Evolutionary conservation across 106 monocot genomes (phyloP), one percentile per base, ranked within the genome.

Genomic region (Cymbidium sinense): DNA sequence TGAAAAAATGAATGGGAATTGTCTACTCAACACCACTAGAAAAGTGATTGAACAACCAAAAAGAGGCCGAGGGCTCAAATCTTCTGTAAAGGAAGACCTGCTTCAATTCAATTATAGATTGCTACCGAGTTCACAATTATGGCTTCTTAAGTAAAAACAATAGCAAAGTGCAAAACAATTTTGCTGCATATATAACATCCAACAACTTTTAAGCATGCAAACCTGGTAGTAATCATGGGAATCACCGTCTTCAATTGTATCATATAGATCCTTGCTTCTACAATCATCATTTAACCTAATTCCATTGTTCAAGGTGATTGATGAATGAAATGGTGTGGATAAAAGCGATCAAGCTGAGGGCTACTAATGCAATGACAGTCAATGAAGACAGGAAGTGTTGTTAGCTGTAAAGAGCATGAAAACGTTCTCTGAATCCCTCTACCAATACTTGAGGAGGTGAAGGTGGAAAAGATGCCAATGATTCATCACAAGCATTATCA

Each of bases 401-500:
- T 79, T 27, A 99, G 88, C 9, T 65, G 82, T 34, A 87, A 51
- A 94, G 82, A 31, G 82, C 55, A 33, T 81, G 50, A 73, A 71
- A 78, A 43, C 87, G 85, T 75, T 92, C 86, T 82, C 55, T 78
- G 79, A 87, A 99, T 79, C 83, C 79, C 72, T 90, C 81, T 70
- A 92, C 79, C 80, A 99, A 81, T 75, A 33, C 77, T 79, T 83
- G 70, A 83, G 85, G 82, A 80, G 88, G 89, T 75, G 92, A 87
- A 28, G 95, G 86, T 15, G 94, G 99, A 82, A 95, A 95, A 3
- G 79, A 30, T 39, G 90, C 87, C 43, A 95, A 61, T 77, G 87
- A 76, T 81, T 92, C 99, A 79, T 99, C 99, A 84, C 99, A 99
- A 73, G 78, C 84, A 82, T 99, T 99, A 76, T 99, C 87, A 43